phyloP scores from a whole-genome alignment of 352 stramenopile species.

The Phytophthora agathidicida region DNA sequence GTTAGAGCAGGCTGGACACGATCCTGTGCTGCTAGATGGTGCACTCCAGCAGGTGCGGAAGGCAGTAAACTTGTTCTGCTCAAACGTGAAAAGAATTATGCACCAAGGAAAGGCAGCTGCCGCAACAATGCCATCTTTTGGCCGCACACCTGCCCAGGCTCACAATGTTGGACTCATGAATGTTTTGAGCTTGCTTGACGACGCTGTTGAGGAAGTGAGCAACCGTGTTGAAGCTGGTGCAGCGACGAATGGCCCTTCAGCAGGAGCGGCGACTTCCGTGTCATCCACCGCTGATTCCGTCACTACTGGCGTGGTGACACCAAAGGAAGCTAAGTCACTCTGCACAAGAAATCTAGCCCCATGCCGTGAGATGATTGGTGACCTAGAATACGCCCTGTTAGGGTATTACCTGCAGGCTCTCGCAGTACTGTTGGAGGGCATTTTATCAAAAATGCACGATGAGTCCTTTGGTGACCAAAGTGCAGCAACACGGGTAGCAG shows the following conservation, averaged over 20 bases:
- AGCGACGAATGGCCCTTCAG: conserved; percentile 12
- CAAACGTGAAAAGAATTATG: conserved; percentile 77
- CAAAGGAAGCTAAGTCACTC: conserved; percentile 49
- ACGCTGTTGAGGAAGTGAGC: conserved; percentile 61
- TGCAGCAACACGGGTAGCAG: conserved; percentile 6
- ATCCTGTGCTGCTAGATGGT: conserved; percentile 61
- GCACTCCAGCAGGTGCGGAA: conserved; percentile 69
- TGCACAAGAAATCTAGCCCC: conserved; percentile 45
- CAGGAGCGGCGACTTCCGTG: conserved; percentile 5
- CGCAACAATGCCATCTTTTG: conserved; percentile 49
- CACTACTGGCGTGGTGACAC: conserved; percentile 26
- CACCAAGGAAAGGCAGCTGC: conserved; percentile 63
- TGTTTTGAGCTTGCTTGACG: conserved; percentile 68
- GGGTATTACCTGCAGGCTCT: conserved; percentile 78
- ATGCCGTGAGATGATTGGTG: conserved; percentile 55
- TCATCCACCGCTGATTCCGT: background rate
- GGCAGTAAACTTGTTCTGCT: conserved; percentile 70
- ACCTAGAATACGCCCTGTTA: conserved; percentile 66
- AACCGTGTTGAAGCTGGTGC: conserved; percentile 41
- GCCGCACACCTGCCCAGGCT: conserved; percentile 67
- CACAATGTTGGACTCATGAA: conserved; percentile 85
- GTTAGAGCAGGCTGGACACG: conserved; percentile 66
- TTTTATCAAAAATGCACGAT: conserved; percentile 86
- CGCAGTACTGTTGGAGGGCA: conserved; percentile 53
- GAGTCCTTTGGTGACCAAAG: conserved; percentile 76